These are phyloP conservation scores for Colletotrichum acutatum DNA, from an alignment of 2,329 filamentous ascomycete genomes.

Conservation along the genomic window DNA sequence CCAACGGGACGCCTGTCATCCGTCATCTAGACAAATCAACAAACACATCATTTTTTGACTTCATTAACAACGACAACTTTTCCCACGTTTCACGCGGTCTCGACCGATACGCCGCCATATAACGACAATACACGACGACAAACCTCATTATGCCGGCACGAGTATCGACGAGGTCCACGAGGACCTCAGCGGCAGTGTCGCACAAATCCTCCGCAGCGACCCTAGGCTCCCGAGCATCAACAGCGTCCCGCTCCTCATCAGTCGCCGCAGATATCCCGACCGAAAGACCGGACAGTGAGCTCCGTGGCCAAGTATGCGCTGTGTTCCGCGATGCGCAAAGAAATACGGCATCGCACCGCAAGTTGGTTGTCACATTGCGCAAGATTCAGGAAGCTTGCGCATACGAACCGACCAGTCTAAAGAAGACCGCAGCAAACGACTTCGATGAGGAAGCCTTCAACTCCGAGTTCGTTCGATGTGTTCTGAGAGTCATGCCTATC, in stretches of 20 bases:
- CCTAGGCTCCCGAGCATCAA: slow-evolving; percentile 54
- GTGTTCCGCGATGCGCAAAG: slow-evolving; percentile 87
- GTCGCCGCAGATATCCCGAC: slow-evolving; percentile 67
- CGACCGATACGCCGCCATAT: neutral
- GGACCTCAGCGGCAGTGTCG: slow-evolving; percentile 54
- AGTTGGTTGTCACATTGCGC: slow-evolving; percentile 85
- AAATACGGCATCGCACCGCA: slow-evolving; percentile 89
- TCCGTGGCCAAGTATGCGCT: slow-evolving; percentile 79
- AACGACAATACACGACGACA: neutral
- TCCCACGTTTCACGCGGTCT: neutral
- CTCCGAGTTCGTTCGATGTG: slow-evolving; percentile 83
- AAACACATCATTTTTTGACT: slow-evolving; percentile 18
- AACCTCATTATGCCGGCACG: slow-evolving; percentile 59
- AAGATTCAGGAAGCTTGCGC: slow-evolving; percentile 91
- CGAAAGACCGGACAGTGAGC: slow-evolving; percentile 75
- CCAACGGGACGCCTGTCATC: neutral
- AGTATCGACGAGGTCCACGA: slow-evolving; percentile 58
- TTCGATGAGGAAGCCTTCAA: slow-evolving; percentile 91
- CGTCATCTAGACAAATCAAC: slow-evolving; percentile 16
- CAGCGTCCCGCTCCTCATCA: slow-evolving; percentile 59
- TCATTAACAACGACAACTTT: slow-evolving; percentile 13
- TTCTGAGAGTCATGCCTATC: slow-evolving; percentile 83
- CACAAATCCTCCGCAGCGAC: slow-evolving; percentile 52
- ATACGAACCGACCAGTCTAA: slow-evolving; percentile 67
- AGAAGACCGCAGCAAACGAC: slow-evolving; percentile 67